These are phyloP conservation scores for Umbelopsis ramanniana DNA, from an alignment of 192 early-diverging fungal genomes.

Conservation along the genomic window DNA sequence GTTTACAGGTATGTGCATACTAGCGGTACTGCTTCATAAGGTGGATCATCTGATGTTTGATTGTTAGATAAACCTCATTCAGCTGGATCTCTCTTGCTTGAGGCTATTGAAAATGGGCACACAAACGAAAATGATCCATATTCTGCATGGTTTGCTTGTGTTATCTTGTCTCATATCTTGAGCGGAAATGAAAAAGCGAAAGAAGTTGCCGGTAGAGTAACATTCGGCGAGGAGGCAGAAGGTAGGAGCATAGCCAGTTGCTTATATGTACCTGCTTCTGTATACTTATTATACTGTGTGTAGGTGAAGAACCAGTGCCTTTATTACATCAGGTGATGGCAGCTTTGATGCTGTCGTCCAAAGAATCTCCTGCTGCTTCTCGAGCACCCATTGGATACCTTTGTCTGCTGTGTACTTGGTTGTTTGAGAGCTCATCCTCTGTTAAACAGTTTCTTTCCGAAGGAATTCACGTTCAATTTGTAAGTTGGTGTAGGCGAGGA, in stretches of 20 bases:
- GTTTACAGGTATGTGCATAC: slow-evolving; percentile 45
- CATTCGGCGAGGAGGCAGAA: slow-evolving; percentile 75
- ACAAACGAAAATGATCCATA: slow-evolving; percentile 76
- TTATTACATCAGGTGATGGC: slow-evolving; percentile 88
- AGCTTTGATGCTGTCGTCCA: slow-evolving; percentile 69
- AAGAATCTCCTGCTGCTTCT: slow-evolving; percentile 60
- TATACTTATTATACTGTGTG: not conserved
- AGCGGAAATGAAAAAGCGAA: slow-evolving; percentile 77
- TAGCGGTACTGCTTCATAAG: not conserved
- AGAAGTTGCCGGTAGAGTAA: slow-evolving; percentile 72
- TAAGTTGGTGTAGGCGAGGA: slow-evolving; percentile 41
- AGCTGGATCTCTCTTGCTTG: slow-evolving; percentile 87
- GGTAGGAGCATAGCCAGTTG: slow-evolving; percentile 43
- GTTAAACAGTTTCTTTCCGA: slow-evolving; percentile 88
- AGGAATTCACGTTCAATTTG: slow-evolving; percentile 88
- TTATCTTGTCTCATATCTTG: slow-evolving; percentile 81
- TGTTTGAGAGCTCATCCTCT: slow-evolving; percentile 78
- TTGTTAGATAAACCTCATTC: slow-evolving; percentile 73
- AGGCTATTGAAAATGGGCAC: slow-evolving; percentile 79
- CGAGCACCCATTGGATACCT: slow-evolving; percentile 81
- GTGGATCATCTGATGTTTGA: not conserved
- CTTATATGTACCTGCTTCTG: not conserved
- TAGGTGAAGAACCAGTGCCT: slow-evolving; percentile 79
- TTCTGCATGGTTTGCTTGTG: slow-evolving; percentile 87
- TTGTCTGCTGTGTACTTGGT: slow-evolving; percentile 83